These are phyloP conservation scores for Tinospora cordifolia DNA, from an alignment of 164 flowering plant genomes.

Conservation along the genomic window DNA sequence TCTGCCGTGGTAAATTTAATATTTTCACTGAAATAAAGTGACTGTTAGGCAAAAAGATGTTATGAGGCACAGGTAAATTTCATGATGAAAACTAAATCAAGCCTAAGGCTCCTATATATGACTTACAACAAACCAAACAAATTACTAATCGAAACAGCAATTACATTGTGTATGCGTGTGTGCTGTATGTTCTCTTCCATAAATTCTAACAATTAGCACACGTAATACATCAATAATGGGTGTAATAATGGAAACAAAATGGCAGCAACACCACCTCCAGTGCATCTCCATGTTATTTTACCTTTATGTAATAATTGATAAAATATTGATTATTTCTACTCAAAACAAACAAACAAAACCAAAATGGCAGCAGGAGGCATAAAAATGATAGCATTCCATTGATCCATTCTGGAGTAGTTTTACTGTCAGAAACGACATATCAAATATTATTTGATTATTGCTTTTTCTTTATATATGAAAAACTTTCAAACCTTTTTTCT, in stretches of 20 bases:
- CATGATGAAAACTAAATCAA: not conserved
- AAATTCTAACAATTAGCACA: not conserved
- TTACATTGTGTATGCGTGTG: not conserved
- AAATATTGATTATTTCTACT: too few relatives aligned
- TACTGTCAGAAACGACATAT: not conserved
- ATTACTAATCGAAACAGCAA: not conserved
- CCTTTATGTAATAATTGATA: too few relatives aligned
- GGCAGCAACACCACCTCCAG: not conserved
- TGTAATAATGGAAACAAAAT: not conserved
- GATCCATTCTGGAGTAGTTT: not conserved
- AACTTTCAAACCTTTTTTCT: not conserved
- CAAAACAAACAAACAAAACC: too few relatives aligned
- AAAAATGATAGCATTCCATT: not conserved
- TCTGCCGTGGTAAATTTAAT: conserved; percentile 59
- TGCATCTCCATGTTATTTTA: too few relatives aligned
- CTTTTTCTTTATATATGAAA: not conserved
- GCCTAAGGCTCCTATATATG: not conserved
- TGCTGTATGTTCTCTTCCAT: not conserved
- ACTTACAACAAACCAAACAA: not conserved
- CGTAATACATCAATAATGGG: not conserved
- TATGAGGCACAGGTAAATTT: not conserved
- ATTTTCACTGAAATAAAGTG: conserved; percentile 41
- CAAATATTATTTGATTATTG: not conserved
- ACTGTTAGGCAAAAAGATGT: not conserved
- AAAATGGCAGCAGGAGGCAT: too few relatives aligned